Evolutionary conservation across 2,329 filamentous ascomycete genomes (phyloP), one percentile per base, ranked within the genome.

Genomic region (Paraconiothyrium brasiliense): DNA sequence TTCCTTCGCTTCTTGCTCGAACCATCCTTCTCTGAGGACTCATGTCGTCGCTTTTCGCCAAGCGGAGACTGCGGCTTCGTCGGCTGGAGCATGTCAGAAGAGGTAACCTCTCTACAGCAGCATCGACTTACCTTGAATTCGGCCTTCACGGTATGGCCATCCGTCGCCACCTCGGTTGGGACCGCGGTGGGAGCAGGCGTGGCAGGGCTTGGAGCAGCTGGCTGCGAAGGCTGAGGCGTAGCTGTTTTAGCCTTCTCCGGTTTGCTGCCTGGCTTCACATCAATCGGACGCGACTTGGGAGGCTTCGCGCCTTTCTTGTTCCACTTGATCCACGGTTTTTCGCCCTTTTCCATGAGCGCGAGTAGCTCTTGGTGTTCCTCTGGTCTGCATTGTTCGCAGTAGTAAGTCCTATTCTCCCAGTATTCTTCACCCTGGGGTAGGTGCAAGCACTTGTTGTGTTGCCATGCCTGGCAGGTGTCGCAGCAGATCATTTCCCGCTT

Each of bases 401-500:
- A 96, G 82, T 99, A 99, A 24, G 68, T 69, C 61, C 68, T 73
- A 57, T 68, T 64, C 30, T 76, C 71, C 75, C 76, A 78, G 92
- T 86, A 63, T 91, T 72, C 67, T 35, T 90, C 87, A 35, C 90
- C 87, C 70, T 92, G 93, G 50, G 90, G 88, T 72, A 97, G 87
- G 57, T 92, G 93, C 84, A 99, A 92, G 77, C 95, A 99, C 66
- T 96, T 90, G 74, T 97, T 97, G 80, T 99, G 95, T 80, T 99
- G 95, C 95, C 95, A 99, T 46, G 91, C 94, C 52, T 88, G 89
- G 79, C 95, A 99, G 50, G 87, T 88, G 79, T 99, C 95, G 82
- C 95, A 99, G 63, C 92, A 93, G 72, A 99, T 97, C 93, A 97
- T 98, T 56, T 93, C 90, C 71, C 95, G 90, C 67, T 91, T 92